Conservation (phyloP, 1,284 basidiomycete species). For the Sporisorium reilianum region DNA sequence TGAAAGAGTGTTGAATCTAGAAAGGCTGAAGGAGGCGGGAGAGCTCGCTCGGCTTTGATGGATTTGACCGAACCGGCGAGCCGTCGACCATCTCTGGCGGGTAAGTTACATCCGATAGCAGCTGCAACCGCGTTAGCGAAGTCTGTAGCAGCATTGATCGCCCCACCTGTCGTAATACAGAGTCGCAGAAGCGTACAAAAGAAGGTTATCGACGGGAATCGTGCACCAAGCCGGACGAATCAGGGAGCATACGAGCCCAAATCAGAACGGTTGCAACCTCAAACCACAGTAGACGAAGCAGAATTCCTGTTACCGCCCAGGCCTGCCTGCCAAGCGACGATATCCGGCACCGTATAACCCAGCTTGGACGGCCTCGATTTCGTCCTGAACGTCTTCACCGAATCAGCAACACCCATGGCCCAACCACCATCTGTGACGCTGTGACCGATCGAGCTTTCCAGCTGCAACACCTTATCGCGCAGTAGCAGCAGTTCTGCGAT, state of each 20-base stretch:
- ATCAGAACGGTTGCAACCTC: too few species aligned
- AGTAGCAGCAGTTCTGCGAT: constrained; percentile 28
- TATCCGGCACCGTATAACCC: constrained; percentile 38
- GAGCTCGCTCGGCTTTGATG: constrained; percentile 4
- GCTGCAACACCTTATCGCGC: constrained; percentile 18
- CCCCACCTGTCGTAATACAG: too few species aligned
- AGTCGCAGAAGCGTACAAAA: too few species aligned
- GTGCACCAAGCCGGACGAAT: too few species aligned
- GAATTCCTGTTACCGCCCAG: constrained; percentile 9
- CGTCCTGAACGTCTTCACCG: constrained; percentile 8
- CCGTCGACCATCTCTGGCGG: constrained; percentile 8
- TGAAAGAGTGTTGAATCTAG: neutral
- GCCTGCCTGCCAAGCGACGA: constrained; percentile 39
- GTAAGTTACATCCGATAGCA: too few species aligned
- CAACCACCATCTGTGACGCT: neutral
- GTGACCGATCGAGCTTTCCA: constrained; percentile 10
- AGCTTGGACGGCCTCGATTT: constrained; percentile 25
- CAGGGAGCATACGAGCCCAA: too few species aligned
- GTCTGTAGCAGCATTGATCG: too few species aligned
- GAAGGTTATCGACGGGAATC: too few species aligned
- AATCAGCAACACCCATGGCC: constrained; percentile 5
- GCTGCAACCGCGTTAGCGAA: too few species aligned
- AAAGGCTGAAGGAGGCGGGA: constrained; percentile 9
- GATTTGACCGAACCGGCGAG: neutral
- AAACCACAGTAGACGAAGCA: neutral